Evolutionary conservation across 2,329 filamentous ascomycete species (phyloP), one percentile per base, ranked within the genome.

Genomic region (Plenodomus lindquistii): DNA sequence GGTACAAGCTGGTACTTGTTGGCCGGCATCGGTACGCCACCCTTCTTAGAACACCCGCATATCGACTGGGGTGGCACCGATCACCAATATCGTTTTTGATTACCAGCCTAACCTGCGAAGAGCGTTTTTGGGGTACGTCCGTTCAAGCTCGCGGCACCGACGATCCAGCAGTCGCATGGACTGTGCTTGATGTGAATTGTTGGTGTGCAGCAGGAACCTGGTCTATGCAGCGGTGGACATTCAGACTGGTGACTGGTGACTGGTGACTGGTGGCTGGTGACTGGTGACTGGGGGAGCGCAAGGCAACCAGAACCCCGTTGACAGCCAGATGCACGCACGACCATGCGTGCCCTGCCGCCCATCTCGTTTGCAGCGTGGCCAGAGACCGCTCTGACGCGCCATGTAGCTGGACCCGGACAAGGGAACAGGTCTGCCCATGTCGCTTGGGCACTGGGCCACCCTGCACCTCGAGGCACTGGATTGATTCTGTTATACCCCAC

Each of bases 51-150:
- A 56, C 36, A 49, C 46, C 35, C 52, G 37, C 54, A 55, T 67
- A 69, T 66, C 65, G 60, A 60, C 55, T 50, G 48, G 66, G 60
- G 57, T 66, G 46, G 63, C 63, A 66, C 63, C 57, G 57, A 66
- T 69, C 66, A 67, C 51, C 65, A 71, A 73, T 72, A 67, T 70
- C 60, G 44, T 46, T 58, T 65, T 68, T 69, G 64, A 71, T 71
- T 70, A 59, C 61, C 54, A 57, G 60, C 59, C 59, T 62, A 63
- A 60, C 48, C 61, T 57, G 59, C 64, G 65, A 58, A 57, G 61
- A 65, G 59, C 57, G 62, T 50, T 57, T 59, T 31, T 60, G 57
- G 61, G 57, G 59, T 64, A 65, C 55, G 63, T 62, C 61, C 58
- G 62, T 57, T 67, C 66, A 66, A 66, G 63, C 58, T 65, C 57